Base-by-base conservation (phyloP, 805 yeast species). In the Cyberlindnera japonica region DNA sequence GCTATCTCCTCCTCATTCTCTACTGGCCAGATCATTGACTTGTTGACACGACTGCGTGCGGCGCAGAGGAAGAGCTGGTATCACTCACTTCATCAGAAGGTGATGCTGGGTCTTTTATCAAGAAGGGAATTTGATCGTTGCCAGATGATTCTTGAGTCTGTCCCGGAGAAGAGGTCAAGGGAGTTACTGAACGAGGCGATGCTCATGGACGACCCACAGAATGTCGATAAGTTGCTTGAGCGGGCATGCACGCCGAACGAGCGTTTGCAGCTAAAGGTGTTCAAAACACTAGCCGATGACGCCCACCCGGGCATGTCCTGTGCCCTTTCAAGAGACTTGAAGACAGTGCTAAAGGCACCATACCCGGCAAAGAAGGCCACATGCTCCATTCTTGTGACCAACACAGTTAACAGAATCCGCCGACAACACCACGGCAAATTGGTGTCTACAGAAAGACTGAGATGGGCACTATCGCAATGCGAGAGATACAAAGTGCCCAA, bases 391-490 rank as follows among this genome's bases (percentile, higher is more conserved):
- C 23, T 43, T 10, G 38, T 38, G 21, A 46, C 40, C 15, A 47
- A 46, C n/a, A 25, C 37, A 3, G 32, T 43, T 4, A 28, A 35
- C 14, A 24, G 47, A 7, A 43, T 37, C 27, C 34, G 26, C 18
- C 31, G 21, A 17, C 37, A 38, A 5, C 37, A 38, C 21, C 15
- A 23, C 6, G 47, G 45, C 2, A 6, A 25, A 5, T 25, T 40
- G 11, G 28, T 43, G 10, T 36, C 26, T 17, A 46, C 45, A 5
- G 44, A 43, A 5, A 26, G 50, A 14, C 20, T 46, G 40, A 32
- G 31, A n/a, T 46, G 44, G 42, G 50, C 45, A 10, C 15, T 40
- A 9, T 19, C 40, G 2, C 44, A 46, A 17, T 46, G 50, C 33
- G 23, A 23, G 16, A 26, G 17, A 22, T 43, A 40, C 16, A 37